Conservation (phyloP, 345 rosid genomes). For the Physaria fendleri region DNA sequence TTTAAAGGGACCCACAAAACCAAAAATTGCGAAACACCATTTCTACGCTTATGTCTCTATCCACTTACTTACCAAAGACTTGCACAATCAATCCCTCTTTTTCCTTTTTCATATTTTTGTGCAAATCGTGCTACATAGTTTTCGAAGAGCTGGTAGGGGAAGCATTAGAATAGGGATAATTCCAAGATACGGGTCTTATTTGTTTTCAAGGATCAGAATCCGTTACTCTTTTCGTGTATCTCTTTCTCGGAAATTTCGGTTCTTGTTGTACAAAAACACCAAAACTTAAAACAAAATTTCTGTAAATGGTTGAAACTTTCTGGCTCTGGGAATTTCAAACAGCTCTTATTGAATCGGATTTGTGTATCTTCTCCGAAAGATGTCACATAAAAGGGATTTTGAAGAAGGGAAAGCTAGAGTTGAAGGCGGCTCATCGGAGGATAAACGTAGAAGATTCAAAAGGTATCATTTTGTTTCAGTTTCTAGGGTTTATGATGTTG, state of each 20-base stretch:
- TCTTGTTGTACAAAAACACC: background rate
- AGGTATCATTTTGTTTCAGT: constrained; percentile 33
- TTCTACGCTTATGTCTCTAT: constrained; percentile 18
- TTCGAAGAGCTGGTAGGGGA: background rate
- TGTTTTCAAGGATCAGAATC: constrained; percentile 1
- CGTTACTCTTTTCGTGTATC: constrained; percentile 6
- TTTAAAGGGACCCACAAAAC: constrained; percentile 18
- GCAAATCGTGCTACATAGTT: background rate
- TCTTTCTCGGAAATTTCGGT: background rate
- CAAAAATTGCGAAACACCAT: constrained; percentile 15
- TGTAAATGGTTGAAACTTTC: constrained; percentile 25
- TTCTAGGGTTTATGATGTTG: background rate
- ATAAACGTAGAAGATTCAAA: constrained; percentile 66
- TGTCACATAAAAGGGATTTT: constrained; percentile 87
- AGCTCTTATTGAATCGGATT: constrained; percentile 20
- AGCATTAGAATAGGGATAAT: constrained; percentile 3
- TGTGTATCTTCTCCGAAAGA: constrained; percentile 33
- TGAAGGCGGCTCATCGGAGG: constrained; percentile 47
- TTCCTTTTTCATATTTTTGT: no score
- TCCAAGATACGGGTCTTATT: constrained; percentile 28
- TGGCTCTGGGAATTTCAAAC: constrained; percentile 22
- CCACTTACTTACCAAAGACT: constrained; percentile 2
- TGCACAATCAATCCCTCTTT: background rate
- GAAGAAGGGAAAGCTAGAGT: constrained; percentile 56
- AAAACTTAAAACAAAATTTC: background rate